A percentile compares a stretch with the other conserved stretches of the same genome.
Evolutionary conservation across 192 early-diverging fungal genomes (phyloP).

Genomic region (Physocladia obscura): DNA sequence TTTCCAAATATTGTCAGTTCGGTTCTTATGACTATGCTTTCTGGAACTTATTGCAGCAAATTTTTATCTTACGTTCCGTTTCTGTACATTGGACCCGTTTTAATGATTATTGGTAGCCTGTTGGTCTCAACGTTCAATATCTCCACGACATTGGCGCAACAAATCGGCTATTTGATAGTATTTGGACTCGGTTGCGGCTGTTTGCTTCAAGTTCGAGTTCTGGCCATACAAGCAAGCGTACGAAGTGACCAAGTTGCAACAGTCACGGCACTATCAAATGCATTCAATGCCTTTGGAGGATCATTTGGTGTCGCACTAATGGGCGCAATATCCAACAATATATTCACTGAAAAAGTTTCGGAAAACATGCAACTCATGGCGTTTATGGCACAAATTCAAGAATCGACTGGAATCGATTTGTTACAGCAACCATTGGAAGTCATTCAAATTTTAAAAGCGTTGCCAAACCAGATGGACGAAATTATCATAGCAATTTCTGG

Average conservation of each 20-base stretch:
- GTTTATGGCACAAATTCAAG: background rate
- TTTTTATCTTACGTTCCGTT: constrained; percentile 57
- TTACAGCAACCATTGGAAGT: background rate
- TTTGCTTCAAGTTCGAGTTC: background rate
- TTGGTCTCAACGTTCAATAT: constrained; percentile 63
- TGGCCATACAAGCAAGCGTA: background rate
- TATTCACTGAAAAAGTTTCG: constrained; percentile 44
- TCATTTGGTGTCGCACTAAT: constrained; percentile 66
- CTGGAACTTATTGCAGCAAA: constrained; percentile 62
- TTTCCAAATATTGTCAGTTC: constrained; percentile 74
- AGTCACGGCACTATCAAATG: background rate
- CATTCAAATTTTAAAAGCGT: background rate
- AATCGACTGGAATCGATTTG: no score
- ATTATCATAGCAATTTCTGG: background rate
- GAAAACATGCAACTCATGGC: background rate
- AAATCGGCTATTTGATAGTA: background rate
- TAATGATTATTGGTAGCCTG: constrained; percentile 63
- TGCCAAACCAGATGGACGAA: background rate
- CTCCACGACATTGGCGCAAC: background rate
- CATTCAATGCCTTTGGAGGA: constrained; percentile 21
- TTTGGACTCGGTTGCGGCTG: background rate
- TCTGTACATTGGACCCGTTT: constrained; percentile 58
- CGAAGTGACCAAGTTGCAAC: background rate
- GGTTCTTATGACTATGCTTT: constrained; percentile 65
- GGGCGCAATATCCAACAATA: constrained; percentile 67